These are phyloP conservation scores for Heterobasidion irregulare DNA, from an alignment of 1,284 basidiomycete genomes.

Conservation along the genomic window DNA sequence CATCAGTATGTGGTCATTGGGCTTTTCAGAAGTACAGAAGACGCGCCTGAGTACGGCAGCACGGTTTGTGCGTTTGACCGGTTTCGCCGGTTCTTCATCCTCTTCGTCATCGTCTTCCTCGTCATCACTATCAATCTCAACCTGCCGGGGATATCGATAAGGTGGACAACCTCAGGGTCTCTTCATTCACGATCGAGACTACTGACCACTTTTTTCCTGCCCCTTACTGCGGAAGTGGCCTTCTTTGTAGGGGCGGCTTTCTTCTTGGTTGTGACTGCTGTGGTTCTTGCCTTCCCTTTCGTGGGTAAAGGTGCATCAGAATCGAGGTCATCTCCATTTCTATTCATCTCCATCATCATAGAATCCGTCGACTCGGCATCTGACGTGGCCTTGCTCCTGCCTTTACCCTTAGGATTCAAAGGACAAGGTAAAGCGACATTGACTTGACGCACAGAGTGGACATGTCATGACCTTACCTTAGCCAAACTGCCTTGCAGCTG, in stretches of 20 bases:
- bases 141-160: background rate
- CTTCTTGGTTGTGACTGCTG: background rate
- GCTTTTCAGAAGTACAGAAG: background rate
- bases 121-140: constrained; percentile 43
- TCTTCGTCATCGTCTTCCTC: constrained; percentile 51
- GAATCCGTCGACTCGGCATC: constrained; percentile 66
- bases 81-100: constrained; percentile 42
- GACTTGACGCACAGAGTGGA: background rate
- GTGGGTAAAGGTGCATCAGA: constrained; percentile 44
- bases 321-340: constrained; percentile 21
- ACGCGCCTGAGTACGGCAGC: constrained; percentile 55
- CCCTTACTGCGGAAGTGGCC: constrained; percentile 30
- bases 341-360: constrained; percentile 65
- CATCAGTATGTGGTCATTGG: constrained; percentile 6
- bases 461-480: constrained; percentile 13
- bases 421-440: constrained; percentile 4
- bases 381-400: constrained; percentile 25
- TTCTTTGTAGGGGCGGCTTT: constrained; percentile 17
- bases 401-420: constrained; percentile 39
- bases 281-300: constrained; percentile 14
- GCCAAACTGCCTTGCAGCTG: constrained; percentile 17
- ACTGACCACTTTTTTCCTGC: constrained; percentile 40
- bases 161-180: background rate
- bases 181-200: background rate
- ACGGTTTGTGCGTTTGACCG: constrained; percentile 53